These are phyloP conservation scores for Amniculicola lignicola DNA, from an alignment of 495 filamentous ascomycete species.

Conservation along the genomic window DNA sequence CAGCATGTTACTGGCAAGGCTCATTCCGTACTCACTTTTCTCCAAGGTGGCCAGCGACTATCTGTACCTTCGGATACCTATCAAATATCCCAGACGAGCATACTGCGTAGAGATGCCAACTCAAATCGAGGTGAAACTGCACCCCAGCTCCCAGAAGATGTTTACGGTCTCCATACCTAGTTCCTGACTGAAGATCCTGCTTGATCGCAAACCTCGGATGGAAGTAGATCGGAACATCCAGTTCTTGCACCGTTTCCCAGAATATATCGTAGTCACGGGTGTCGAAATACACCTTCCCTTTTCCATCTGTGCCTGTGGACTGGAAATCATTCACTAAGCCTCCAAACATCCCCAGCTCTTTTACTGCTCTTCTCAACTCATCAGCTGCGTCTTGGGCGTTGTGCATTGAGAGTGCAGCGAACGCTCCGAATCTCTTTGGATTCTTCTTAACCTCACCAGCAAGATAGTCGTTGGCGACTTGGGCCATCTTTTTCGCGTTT, in stretches of 20 bases:
- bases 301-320: conserved; percentile 16
- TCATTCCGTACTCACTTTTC: conserved; percentile 15
- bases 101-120: conserved; percentile 25
- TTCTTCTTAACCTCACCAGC: conserved; percentile 24
- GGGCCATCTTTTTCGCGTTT: conserved; percentile 24
- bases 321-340: conserved; percentile 32
- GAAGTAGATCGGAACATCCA: conserved; percentile 36
- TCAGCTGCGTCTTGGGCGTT: conserved; percentile 26
- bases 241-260: conserved; percentile 32
- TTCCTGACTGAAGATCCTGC: conserved; percentile 19
- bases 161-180: conserved; percentile 25
- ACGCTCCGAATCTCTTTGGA: conserved; percentile 25
- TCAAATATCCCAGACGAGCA: conserved; percentile 28
- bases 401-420: conserved; percentile 30
- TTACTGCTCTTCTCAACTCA: conserved; percentile 28
- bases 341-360: conserved; percentile 32
- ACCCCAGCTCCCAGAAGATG: conserved; percentile 22
- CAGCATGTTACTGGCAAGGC: neutral
- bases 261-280: conserved; percentile 25
- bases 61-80: conserved; percentile 26
- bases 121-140: conserved; percentile 29
- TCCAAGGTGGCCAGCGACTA: conserved; percentile 29
- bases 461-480: conserved; percentile 34
- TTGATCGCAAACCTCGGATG: conserved; percentile 28
- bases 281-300: conserved; percentile 28